Conservation (phyloP, 257 asterid genomes). For the Forsythia suspensa region DNA sequence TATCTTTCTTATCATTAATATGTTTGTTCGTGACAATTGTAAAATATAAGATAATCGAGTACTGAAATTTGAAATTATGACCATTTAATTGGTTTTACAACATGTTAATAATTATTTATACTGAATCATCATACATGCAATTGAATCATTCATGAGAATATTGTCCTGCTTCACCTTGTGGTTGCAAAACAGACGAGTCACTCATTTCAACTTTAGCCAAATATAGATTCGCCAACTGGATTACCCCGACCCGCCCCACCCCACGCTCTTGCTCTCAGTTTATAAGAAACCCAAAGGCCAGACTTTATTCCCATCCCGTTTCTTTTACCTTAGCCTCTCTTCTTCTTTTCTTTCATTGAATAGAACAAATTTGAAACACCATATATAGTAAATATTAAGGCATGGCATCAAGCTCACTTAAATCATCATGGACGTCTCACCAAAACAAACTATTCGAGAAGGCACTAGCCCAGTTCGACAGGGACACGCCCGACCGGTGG, state of each 20-base stretch:
- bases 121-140: not conserved
- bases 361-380: not conserved
- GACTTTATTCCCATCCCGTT: not conserved
- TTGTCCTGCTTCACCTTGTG: conserved; percentile 12
- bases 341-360: not conserved
- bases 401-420: conserved; percentile 52
- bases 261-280: not conserved
- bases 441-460: conserved; percentile 70
- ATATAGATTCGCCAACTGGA: conserved; percentile 23
- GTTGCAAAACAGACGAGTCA: conserved; percentile 24
- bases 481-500: conserved; percentile 81
- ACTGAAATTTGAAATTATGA: not conserved
- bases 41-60: too few relatives aligned
- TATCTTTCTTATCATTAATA: too few relatives aligned
- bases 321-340: not conserved
- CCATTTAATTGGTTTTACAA: not conserved
- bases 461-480: conserved; percentile 64
- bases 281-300: conserved; percentile 19
- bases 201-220: conserved; percentile 24
- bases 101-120: not conserved
- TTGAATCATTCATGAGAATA: too few relatives aligned
- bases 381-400: not conserved
- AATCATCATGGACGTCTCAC: conserved; percentile 60
- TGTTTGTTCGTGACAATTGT: too few relatives aligned
- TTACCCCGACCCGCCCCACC: not conserved